phyloP scores from a whole-genome alignment of 2,329 filamentous ascomycete species.

The Metarhizium brunneum region DNA sequence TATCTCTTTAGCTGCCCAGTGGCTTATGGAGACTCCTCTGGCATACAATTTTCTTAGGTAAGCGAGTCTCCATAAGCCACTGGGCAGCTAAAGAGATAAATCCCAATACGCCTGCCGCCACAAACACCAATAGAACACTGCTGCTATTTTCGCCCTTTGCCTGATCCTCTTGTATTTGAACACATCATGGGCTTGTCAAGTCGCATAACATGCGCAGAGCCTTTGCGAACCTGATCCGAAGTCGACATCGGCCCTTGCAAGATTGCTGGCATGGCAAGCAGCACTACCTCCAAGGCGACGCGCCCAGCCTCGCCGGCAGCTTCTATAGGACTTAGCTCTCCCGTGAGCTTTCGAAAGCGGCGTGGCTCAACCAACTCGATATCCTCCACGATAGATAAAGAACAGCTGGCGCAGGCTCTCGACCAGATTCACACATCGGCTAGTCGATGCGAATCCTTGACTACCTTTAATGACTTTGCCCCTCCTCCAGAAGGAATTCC shows the following conservation, averaged over 20 bases:
- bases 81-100: not conserved
- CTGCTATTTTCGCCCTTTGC: not conserved
- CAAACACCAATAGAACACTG: not conserved
- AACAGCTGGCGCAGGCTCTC: constrained; percentile 66
- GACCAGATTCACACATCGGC: constrained; percentile 84
- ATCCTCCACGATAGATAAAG: constrained; percentile 47
- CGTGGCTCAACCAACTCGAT: constrained; percentile 31
- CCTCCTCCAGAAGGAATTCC: constrained; percentile 53
- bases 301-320: constrained; percentile 18
- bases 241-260: not conserved
- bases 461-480: constrained; percentile 89
- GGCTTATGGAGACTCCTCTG: too few relatives aligned
- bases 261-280: constrained; percentile 18
- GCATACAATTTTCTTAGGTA: too few relatives aligned
- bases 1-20: too few relatives aligned
- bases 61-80: too few relatives aligned
- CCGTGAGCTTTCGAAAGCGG: constrained; percentile 22
- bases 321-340: constrained; percentile 16
- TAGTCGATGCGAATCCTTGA: constrained; percentile 75
- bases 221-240: constrained; percentile 5
- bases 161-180: not conserved
- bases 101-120: not conserved
- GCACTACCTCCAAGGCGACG: constrained; percentile 19
- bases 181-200: constrained; percentile 7
- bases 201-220: constrained; percentile 1